These are phyloP conservation scores for Rhododendron molle DNA, from an alignment of 148 eudicot species.

Conservation along the genomic window DNA sequence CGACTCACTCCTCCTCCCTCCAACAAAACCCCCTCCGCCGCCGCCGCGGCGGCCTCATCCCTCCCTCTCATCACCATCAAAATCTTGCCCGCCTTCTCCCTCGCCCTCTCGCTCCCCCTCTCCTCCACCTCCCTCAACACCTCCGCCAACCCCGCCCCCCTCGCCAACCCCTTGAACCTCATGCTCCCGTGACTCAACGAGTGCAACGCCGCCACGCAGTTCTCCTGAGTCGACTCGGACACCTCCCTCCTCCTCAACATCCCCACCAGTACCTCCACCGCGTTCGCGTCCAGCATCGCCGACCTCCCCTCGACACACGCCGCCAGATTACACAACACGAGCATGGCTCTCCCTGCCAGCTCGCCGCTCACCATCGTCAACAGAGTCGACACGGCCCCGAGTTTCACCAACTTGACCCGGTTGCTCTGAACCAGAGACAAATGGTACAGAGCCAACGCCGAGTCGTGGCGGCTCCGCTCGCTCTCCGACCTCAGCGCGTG, in stretches of 20 bases:
- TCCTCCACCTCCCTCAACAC: constrained; percentile 67
- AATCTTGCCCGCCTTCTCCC: constrained; percentile 68
- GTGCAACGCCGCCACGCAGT: constrained; percentile 66
- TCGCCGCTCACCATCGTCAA: constrained; percentile 43
- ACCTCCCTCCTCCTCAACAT: constrained; percentile 34
- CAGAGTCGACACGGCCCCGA: constrained; percentile 60
- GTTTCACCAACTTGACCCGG: constrained; percentile 61
- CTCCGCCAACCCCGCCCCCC: constrained; percentile 64
- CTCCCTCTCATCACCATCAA: constrained; percentile 45
- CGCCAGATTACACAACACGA: constrained; percentile 68
- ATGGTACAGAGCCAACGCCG: constrained; percentile 75
- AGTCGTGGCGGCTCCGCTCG: constrained; percentile 64
- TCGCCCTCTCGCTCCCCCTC: constrained; percentile 65
- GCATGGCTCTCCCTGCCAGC: constrained; percentile 45
- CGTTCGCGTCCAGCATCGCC: constrained; percentile 70
- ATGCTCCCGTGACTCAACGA: constrained; percentile 68
- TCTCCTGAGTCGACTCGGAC: constrained; percentile 68
- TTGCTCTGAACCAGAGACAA: constrained; percentile 62
- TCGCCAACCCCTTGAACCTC: constrained; percentile 78
- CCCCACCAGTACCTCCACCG: constrained; percentile 65
- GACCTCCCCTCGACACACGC: constrained; percentile 62
- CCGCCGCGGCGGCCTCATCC: constrained; percentile 32
- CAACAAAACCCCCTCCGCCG: constrained; percentile 56
- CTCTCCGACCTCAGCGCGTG: constrained; percentile 69
- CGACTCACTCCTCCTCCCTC: constrained; percentile 44